Evolutionary conservation across 176 grass and related monocot species (phyloP).

Genomic region (Elaeis guineensis): DNA sequence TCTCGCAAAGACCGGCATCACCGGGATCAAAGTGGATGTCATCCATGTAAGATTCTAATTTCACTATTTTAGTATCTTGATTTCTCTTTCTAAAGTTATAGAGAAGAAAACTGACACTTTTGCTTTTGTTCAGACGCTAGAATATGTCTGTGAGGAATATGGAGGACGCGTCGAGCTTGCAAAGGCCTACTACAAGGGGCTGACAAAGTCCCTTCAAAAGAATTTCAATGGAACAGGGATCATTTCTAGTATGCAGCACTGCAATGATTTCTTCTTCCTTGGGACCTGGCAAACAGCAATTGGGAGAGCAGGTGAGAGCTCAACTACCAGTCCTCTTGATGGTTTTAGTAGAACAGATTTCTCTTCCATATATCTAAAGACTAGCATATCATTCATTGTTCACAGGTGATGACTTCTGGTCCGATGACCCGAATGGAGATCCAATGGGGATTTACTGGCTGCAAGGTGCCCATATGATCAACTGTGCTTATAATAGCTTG

Average conservation of each 20-base stretch:
- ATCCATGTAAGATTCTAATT: not conserved
- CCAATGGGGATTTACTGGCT: slow-evolving; percentile 21
- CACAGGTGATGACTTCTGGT: slow-evolving; percentile 25
- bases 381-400: not conserved
- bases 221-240: slow-evolving; percentile 26
- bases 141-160: slow-evolving; percentile 17
- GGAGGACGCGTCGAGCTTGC: slow-evolving; percentile 20
- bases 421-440: slow-evolving; percentile 18
- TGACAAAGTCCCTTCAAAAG: slow-evolving; percentile 13
- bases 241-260: slow-evolving; percentile 21
- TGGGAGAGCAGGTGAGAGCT: slow-evolving; percentile 18
- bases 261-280: slow-evolving; percentile 28
- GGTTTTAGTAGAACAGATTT: too few species aligned
- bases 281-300: slow-evolving; percentile 20
- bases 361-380: too few species aligned
- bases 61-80: not conserved
- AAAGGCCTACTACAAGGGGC: slow-evolving; percentile 18
- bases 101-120: too few species aligned
- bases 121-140: slow-evolving; percentile 8
- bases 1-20: slow-evolving; percentile 3
- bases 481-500: slow-evolving; percentile 17
- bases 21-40: slow-evolving; percentile 22
- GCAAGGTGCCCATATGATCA: slow-evolving; percentile 21
- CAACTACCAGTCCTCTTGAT: not conserved
- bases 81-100: too few species aligned